phyloP scores from a whole-genome alignment of 345 rosid genomes.

The Syzygium aromaticum region DNA sequence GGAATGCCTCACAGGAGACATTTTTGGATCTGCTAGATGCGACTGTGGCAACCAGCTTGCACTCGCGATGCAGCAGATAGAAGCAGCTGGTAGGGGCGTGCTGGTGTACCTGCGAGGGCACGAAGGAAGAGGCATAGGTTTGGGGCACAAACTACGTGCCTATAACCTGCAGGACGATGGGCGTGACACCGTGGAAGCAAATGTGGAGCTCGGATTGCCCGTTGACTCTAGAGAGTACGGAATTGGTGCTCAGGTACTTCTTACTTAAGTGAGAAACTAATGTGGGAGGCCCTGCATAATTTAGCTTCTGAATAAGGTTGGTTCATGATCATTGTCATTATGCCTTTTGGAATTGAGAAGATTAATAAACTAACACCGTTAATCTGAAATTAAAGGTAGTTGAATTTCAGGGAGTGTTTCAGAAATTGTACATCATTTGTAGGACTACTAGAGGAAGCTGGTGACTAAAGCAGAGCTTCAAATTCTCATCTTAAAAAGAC shows the following conservation, averaged over 20 bases:
- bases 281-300: background rate
- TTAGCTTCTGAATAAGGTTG: background rate
- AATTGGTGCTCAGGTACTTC: constrained; percentile 83
- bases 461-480: background rate
- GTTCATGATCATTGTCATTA: background rate
- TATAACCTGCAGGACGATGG: background rate
- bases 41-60: background rate
- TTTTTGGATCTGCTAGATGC: background rate
- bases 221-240: constrained; percentile 97
- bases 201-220: constrained; percentile 81
- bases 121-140: background rate
- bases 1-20: background rate
- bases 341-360: background rate
- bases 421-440: background rate
- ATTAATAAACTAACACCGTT: background rate
- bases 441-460: background rate
- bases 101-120: background rate
- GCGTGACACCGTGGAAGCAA: constrained; percentile 25
- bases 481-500: background rate
- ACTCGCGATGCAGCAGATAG: background rate
- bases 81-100: background rate
- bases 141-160: background rate
- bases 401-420: background rate
- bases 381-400: background rate
- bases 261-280: background rate